A percentile compares a stretch with the other conserved stretches of the same genome.
Evolutionary conservation across 176 grass and related monocot species (phyloP).

Genomic region (Poa pratensis): DNA sequence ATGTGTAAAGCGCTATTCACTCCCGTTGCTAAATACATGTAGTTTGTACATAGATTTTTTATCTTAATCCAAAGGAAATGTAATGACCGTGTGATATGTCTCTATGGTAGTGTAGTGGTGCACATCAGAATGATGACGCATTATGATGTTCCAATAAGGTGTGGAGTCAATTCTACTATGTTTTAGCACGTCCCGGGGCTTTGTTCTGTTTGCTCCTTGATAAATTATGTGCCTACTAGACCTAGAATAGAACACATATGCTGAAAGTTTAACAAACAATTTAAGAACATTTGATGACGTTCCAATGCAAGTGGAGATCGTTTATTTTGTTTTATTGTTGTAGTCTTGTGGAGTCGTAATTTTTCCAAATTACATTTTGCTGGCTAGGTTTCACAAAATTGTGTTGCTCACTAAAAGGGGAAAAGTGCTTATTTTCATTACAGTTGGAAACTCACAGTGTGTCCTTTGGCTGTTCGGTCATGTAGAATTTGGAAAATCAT

Average conservation of each 20-base stretch:
- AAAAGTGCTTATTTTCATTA: not conserved
- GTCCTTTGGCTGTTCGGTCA: not conserved
- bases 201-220: not conserved
- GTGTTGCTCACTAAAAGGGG: not conserved
- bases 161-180: not conserved
- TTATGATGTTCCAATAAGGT: not conserved
- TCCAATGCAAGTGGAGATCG: not conserved
- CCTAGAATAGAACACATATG: not conserved
- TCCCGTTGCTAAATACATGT: not conserved
- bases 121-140: not conserved
- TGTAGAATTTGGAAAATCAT: not conserved
- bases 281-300: too few species aligned
- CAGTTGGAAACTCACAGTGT: not conserved
- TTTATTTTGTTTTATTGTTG: not conserved
- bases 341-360: not conserved
- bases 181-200: not conserved
- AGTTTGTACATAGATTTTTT: not conserved
- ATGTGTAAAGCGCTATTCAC: not conserved
- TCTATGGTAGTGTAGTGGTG: not conserved
- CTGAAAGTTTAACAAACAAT: not conserved
- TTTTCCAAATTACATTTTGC: conserved; percentile 25
- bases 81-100: too few species aligned
- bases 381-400: not conserved
- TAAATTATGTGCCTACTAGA: not conserved
- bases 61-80: too few species aligned